These are phyloP conservation scores for Oxytropis ochrocephala DNA, from an alignment of 306 rosid species.

Conservation along the genomic window DNA sequence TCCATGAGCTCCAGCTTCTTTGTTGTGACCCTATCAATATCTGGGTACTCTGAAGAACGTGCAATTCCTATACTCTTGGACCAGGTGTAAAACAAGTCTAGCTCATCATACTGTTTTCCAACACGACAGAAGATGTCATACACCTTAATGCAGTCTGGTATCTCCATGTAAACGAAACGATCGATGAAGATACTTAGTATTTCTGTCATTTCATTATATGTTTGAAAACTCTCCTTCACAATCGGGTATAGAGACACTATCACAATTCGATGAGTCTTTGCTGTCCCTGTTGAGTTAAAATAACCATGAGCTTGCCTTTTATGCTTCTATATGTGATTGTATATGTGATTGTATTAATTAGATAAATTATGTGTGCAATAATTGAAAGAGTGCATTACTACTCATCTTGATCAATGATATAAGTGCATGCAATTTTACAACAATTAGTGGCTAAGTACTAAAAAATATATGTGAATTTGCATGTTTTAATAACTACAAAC, in stretches of 20 bases:
- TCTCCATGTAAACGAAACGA: constrained; percentile 53
- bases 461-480: not conserved
- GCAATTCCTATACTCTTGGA: constrained; percentile 54
- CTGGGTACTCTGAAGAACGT: constrained; percentile 76
- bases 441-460: not conserved
- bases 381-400: not conserved
- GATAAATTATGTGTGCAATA: not conserved
- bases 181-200: constrained; percentile 50
- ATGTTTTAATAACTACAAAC: constrained; percentile 24
- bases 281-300: constrained; percentile 44
- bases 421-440: not conserved
- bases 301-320: not conserved
- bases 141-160: constrained; percentile 49
- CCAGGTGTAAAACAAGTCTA: constrained; percentile 67
- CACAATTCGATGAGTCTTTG: constrained; percentile 63
- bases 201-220: constrained; percentile 56
- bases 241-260: constrained; percentile 65
- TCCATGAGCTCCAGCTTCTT: constrained; percentile 75
- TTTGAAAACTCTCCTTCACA: constrained; percentile 72
- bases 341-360: not conserved
- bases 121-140: constrained; percentile 72
- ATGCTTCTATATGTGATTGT: not conserved
- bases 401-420: not conserved
- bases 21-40: constrained; percentile 61
- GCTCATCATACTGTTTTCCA: constrained; percentile 76